Evolutionary conservation across 495 filamentous ascomycete genomes (phyloP).

Genomic region (Penicillium crystallinum): DNA sequence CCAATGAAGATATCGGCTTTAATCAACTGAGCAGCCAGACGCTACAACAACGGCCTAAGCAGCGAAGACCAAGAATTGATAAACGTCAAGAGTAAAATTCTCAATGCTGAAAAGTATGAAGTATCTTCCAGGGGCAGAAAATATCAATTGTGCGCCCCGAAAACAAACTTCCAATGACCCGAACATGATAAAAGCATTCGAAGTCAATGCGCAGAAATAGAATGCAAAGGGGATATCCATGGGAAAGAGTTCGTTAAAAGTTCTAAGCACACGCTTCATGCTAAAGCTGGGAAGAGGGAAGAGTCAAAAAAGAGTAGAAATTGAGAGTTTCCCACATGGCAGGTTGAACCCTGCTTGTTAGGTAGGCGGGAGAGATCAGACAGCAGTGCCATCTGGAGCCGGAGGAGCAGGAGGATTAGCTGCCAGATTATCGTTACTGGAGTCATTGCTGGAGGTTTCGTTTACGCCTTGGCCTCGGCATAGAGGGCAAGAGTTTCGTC

Average conservation of each 20-base stretch:
- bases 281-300: constrained; percentile 25
- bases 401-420: constrained; percentile 12
- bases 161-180: constrained; percentile 5
- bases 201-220: constrained; percentile 5
- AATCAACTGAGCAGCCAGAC: not conserved
- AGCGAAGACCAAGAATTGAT: not conserved
- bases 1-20: not conserved
- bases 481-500: constrained; percentile 72
- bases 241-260: constrained; percentile 22
- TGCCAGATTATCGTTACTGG: not conserved
- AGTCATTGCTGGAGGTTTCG: constrained; percentile 25
- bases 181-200: constrained; percentile 8
- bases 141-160: constrained; percentile 3
- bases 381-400: constrained; percentile 19
- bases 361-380: constrained; percentile 6
- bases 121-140: not conserved
- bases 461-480: constrained; percentile 66
- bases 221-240: constrained; percentile 35
- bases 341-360: not conserved
- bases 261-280: constrained; percentile 35
- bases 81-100: not conserved
- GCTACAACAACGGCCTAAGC: not conserved
- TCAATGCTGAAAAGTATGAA: not conserved
- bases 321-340: not conserved
- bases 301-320: constrained; percentile 3